These are phyloP conservation scores for Quercus phellos DNA, from an alignment of 331 rosid genomes.

Conservation along the genomic window DNA sequence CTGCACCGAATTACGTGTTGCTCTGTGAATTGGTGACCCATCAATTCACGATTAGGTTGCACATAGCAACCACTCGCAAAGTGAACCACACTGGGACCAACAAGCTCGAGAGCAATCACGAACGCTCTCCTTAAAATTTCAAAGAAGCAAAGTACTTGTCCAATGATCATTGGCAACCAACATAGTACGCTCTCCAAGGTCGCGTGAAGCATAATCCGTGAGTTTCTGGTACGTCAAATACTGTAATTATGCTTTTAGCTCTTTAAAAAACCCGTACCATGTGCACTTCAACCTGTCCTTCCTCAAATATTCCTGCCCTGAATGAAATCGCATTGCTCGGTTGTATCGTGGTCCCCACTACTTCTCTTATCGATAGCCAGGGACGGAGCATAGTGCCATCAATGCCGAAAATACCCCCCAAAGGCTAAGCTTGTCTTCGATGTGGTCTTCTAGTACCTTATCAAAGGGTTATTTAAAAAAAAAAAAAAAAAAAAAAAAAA, in stretches of 20 bases:
- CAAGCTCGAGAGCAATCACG: not conserved
- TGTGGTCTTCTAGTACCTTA: no score
- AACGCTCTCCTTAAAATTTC: not conserved
- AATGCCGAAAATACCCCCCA: no score
- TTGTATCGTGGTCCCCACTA: not conserved
- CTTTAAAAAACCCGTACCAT: constrained; percentile 21
- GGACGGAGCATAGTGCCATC: no score
- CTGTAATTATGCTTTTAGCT: not conserved
- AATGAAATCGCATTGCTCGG: not conserved
- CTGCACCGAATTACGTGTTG: not conserved
- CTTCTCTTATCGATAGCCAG: no score
- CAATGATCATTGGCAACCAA: not conserved
- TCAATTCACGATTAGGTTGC: not conserved
- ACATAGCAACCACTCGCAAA: not conserved
- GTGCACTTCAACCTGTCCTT: constrained; percentile 34
- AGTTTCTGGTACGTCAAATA: not conserved
- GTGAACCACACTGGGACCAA: not conserved
- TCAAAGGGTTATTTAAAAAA: no score
- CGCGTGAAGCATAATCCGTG: not conserved
- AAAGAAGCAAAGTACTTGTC: no score
- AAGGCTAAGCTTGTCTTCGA: no score
- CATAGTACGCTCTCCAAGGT: not conserved
- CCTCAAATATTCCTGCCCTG: constrained; percentile 31
- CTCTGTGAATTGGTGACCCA: not conserved
- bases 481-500: no score